Conservation (phyloP, 345 rosid genomes). For the Anastatica hierochuntica region DNA sequence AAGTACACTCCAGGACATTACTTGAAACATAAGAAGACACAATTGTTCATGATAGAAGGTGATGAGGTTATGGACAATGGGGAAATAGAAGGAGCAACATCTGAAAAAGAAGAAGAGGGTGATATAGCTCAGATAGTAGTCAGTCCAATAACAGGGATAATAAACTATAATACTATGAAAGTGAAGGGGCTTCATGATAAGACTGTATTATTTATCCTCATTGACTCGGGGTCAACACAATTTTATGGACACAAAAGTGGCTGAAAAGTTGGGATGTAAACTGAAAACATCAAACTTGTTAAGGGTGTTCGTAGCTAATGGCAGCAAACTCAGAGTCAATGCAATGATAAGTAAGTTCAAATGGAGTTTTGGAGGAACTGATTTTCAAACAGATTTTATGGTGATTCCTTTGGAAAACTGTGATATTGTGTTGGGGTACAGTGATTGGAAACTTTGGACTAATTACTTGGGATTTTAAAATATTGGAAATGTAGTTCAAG, state of each 20-base stretch:
- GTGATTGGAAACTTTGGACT: background rate
- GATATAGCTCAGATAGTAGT: background rate
- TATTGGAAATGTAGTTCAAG: background rate
- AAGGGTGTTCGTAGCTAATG: background rate
- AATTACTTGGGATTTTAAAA: background rate
- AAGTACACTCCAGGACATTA: background rate
- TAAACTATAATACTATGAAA: background rate
- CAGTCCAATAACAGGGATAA: background rate
- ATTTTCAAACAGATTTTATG: background rate
- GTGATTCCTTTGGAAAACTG: background rate
- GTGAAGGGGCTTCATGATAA: background rate
- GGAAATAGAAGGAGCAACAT: background rate
- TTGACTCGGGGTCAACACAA: background rate
- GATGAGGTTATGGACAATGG: background rate
- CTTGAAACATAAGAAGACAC: too few species aligned
- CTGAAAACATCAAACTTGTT: background rate
- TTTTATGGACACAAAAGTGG: background rate
- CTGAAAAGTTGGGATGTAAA: background rate
- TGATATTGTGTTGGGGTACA: background rate
- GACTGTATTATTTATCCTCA: accelerated
- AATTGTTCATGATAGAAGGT: background rate
- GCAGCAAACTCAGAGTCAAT: background rate
- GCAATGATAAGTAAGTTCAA: background rate
- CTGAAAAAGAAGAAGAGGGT: background rate
- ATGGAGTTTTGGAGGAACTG: background rate